Evolutionary conservation across 2,329 filamentous ascomycete species (phyloP), one percentile per base, ranked within the genome.

Genomic region (Alternaria arbusti): DNA sequence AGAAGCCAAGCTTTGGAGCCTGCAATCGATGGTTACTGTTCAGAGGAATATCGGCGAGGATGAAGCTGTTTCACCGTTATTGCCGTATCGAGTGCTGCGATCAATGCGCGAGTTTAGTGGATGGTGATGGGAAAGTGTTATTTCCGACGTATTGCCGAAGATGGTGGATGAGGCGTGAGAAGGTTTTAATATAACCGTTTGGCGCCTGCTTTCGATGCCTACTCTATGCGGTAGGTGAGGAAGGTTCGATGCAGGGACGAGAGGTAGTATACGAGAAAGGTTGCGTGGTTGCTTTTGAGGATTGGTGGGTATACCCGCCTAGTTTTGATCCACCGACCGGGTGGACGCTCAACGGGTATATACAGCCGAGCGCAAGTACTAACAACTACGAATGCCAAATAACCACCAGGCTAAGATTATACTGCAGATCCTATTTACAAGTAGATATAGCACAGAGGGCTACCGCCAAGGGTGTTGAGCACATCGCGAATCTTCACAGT

Each of bases 221-320:
- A 56, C 61, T 66, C 30, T 22, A 58, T 65, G 20, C 13, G 57
- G 63, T 52, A 62, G 52, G 51, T n/a, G 13, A 47, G 3, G 17
- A n/a, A 5, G 9, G 54, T 23, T 56, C 1, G 26, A 56, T 26
- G 30, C 44, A 30, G 40, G 54, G 26, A 15, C 28, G 6, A 46
- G 23, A 47, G 12, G 23, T 32, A 7, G 23, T 40, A 20, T 30
- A 23, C n/a, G 49, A 32, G 20, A 40, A 26, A 68, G 65, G 6
- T 51, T 72, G n/a, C 30, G 69, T 60, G 10, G 47, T 74, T 6
- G 70, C 67, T 6, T 72, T 74, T 36, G 36, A 17, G 28, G 30
- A 52, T 52, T 52, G 49, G 30, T 52, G 60, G 69, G 6, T 66
- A 61, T 25, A 64, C 65, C 8, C 57, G 61, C 32, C 59, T 63